Percentiles rank a stretch among this genome's conserved stretches.
Evolutionary conservation across 148 eudicot species (phyloP).

Genomic region (Silene conica): DNA sequence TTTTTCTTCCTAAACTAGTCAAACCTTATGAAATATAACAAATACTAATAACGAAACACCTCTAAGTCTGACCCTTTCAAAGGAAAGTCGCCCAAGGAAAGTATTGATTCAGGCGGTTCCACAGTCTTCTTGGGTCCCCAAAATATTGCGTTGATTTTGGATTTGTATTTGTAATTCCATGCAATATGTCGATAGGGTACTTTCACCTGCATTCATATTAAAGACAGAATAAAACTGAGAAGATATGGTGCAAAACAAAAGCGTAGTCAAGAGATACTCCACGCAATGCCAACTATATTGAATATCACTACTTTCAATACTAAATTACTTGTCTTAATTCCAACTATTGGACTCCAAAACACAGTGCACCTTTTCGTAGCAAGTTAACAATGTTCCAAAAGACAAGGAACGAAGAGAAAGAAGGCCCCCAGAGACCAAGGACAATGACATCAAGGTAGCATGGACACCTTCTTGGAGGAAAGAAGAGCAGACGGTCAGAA

Average conservation of each 20-base stretch:
- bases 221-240: neutral
- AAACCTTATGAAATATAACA: slow-evolving; percentile 11
- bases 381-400: no score
- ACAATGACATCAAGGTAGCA: no score
- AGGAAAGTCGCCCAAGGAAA: slow-evolving; percentile 57
- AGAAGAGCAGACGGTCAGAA: no score
- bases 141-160: slow-evolving; percentile 54
- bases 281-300: neutral
- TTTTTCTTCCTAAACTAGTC: neutral
- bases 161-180: slow-evolving; percentile 21
- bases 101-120: slow-evolving; percentile 38
- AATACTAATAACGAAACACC: slow-evolving; percentile 46
- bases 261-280: neutral
- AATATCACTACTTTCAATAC: neutral
- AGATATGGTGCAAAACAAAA: slow-evolving; percentile 2
- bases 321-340: neutral
- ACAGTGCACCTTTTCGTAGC: no score
- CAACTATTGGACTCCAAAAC: neutral
- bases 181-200: slow-evolving; percentile 24
- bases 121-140: slow-evolving; percentile 64
- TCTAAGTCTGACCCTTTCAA: slow-evolving; percentile 59
- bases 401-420: no score
- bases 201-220: slow-evolving; percentile 32
- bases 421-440: no score
- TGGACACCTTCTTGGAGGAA: no score